Evolutionary conservation across 306 rosid species (phyloP), one percentile per base, ranked within the genome.

Genomic region (Dryas octopetala): DNA sequence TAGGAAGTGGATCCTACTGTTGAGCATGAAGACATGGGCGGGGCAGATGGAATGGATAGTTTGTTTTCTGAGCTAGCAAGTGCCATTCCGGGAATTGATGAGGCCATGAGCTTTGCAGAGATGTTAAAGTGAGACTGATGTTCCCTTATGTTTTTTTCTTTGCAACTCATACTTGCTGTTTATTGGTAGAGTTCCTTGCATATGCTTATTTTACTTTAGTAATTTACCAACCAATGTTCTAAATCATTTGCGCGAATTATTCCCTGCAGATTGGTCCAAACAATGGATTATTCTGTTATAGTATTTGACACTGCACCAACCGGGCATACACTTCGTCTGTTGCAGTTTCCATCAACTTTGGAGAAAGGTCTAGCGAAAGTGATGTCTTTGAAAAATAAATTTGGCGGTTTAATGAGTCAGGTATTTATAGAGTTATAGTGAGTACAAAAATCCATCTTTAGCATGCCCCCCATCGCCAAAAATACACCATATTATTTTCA

Each of bases 101-200:
- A 96, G 85, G 99, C 99, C 10, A 96, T 96, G 99, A 96, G 99
- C 84, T 96, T 96, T 84, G 98, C 99, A 41, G 98, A 96, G 91
- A 96, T 96, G 99, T 84, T 96, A 73, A 96, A 92, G 99, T 96
- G 83, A 88, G 89, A 7, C 60, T 55, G 26, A 6, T 49, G 38
- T 12, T 65, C 8, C 40, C 10, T 63, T 62, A 1, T 41, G 55
- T 16, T 69, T 75, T 14, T 47, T 54, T 80, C 72, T 75, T 59
- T 3, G 54, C 45, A 55, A 71, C 11, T 51, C 45, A 53, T 23
- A 0, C 58, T 43, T 53, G 9, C 43, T 32, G 0, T 57, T 48
- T 62, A 26, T 15, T 45, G 32, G 17, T 40, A 19, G 12, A 48
- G 26, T n/a, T 12, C 9, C 9, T 62, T n/a, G 13, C 0, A 3